Percentiles rank a stretch among this genome's conserved stretches.
Evolutionary conservation across 2,329 filamentous ascomycete species (phyloP).

Genomic region (Chaetomium sp.): DNA sequence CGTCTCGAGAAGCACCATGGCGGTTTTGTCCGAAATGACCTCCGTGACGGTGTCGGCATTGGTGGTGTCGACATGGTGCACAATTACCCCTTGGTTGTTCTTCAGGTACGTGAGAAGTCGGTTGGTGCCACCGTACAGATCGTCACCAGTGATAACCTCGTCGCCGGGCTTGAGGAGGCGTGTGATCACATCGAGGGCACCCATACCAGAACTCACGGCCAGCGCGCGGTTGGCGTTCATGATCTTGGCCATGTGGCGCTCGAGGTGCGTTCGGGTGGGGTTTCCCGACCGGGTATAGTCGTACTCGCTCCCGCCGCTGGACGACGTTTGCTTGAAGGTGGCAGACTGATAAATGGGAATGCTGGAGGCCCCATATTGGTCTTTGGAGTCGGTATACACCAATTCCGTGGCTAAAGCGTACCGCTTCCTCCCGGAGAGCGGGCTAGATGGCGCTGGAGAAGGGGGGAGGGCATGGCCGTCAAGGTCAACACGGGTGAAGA

Average conservation of each 20-base stretch:
- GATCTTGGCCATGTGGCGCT: constrained; percentile 96
- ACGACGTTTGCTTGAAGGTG: constrained; percentile 90
- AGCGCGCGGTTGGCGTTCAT: constrained; percentile 91
- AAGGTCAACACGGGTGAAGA: constrained; percentile 60
- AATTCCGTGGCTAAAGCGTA: constrained; percentile 95
- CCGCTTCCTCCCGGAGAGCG: constrained; percentile 69
- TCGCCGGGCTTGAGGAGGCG: constrained; percentile 85
- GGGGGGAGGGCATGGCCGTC: constrained; percentile 82
- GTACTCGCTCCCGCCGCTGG: constrained; percentile 78
- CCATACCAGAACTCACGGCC: constrained; percentile 95
- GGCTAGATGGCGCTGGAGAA: constrained; percentile 88
- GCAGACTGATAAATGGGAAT: constrained; percentile 98
- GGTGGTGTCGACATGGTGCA: constrained; percentile 96
- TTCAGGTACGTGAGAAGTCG: constrained; percentile 87
- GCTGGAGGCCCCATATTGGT: constrained; percentile 95
- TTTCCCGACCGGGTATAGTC: constrained; percentile 98
- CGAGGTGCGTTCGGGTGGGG: constrained; percentile 89
- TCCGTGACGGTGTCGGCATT: constrained; percentile 61
- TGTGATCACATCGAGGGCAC: constrained; percentile 91
- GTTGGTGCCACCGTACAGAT: constrained; percentile 93
- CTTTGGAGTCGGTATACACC: constrained; percentile 90
- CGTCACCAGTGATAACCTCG: constrained; percentile 94
- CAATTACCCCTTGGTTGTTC: constrained; percentile 81
- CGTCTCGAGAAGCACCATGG: constrained; percentile 93
- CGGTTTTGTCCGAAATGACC: constrained; percentile 70